Conservation (phyloP, 805 yeast species). For the Suhomyces faveliae region DNA sequence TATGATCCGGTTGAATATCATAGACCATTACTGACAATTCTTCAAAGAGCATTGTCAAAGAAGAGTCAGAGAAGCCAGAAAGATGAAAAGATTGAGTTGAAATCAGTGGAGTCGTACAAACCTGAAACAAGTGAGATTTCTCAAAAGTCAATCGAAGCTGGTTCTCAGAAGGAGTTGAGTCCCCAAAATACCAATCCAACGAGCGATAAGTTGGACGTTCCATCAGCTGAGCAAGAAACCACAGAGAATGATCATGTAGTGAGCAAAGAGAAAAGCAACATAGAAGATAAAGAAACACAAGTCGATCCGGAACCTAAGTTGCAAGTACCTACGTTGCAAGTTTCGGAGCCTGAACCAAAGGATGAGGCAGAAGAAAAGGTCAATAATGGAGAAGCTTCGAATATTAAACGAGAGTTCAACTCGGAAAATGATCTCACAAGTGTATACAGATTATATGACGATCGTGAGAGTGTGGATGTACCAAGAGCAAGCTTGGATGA, state of each 20-base stretch:
- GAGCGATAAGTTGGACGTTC: not conserved
- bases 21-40: not conserved
- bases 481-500: not conserved
- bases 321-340: no score
- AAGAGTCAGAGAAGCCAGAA: not conserved
- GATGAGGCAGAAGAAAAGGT: not conserved
- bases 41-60: not conserved
- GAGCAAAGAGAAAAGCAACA: not conserved
- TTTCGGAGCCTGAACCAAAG: not conserved
- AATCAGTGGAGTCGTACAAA: not conserved
- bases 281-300: not conserved
- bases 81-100: not conserved
- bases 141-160: not conserved
- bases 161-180: not conserved
- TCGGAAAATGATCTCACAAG: not conserved
- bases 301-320: no score
- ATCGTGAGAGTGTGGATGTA: not conserved
- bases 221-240: not conserved
- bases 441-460: not conserved
- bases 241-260: no score
- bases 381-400: not conserved
- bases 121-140: not conserved
- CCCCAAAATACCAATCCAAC: not conserved
- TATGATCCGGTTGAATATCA: not conserved
- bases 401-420: not conserved